Base-by-base conservation (phyloP, 352 stramenopile species). In the Elongisporangium prolatum region DNA sequence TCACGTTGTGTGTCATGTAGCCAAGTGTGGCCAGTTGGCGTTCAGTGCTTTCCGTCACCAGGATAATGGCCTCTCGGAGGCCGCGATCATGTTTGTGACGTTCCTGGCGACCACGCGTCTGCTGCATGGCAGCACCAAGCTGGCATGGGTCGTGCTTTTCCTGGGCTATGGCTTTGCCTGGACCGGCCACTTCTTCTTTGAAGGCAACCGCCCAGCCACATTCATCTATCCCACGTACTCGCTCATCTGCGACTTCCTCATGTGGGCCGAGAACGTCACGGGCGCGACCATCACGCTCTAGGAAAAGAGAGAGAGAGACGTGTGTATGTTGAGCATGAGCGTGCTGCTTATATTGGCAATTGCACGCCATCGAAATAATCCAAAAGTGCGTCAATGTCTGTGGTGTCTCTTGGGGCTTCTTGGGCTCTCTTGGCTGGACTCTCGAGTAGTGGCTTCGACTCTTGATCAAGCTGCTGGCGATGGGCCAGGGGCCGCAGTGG, bases 291-390 rank as follows among this genome's bases (percentile, higher is more conserved):
- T 81, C 51, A 64, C 64, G 44, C 60, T 84, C 49, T 75, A 44
- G 66, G 37, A 7, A 24, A 21, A 50, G 21, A 25, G 9, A 17
- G 13, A 18, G 17, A n/a, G 50, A 54, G 21, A 18, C 9, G 38
- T 17, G 6, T 55, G 18, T 55, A 8, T 13, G n/a, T 44, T 48
- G 50, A 21, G 51, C 0, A 47, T 59, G 9, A 17, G 21, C 17
- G 2, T 28, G 21, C 9, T 63, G 4, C 18, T 74, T 72, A 87
- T 47, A 89, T 74, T n/a, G 77, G 75, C 34, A 91, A 56, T 1
- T 69, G 80, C 17, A 91, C 69, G 54, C 68, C 69, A 61, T 89
- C 75, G 66, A 89, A 89, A 67, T 86, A 91, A 59, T 89, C 82
- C 49, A 88, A 69, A 70, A 91, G 76, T 48, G 86, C 77, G 70